Evolutionary conservation across 208 protist genomes (phyloP), one percentile per base, ranked within the genome.

Genomic region (Crithidia expoeki): DNA sequence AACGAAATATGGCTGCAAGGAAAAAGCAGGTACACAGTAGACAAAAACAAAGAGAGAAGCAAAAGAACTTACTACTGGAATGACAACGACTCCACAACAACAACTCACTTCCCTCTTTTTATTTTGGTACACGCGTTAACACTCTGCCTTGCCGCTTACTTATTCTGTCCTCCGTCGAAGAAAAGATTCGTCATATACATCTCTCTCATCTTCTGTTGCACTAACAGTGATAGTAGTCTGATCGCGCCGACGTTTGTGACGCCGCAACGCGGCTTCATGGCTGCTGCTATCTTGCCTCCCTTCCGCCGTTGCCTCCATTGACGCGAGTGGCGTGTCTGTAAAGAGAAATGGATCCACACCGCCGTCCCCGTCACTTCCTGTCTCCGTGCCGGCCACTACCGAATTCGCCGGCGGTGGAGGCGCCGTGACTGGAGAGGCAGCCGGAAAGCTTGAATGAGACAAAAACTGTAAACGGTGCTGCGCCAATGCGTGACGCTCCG

Each of bases 311-410:
- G 40, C 4, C n/a, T 46, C 52, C 1, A 14, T 32, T 0, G 56
- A 17, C 14, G 51, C 42, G 27, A 77, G 64, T 33, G 72, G 57
- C 19, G 49, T 61, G 34, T 77, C 72, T 0, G 46, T 66, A 33
- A 77, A 77, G 61, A 77, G 72, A 28, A 49, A 34, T 10, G 44
- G 14, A 38, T 77, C 64, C 11, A 71, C 25, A 11, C 14, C 27
- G 51, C 30, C n/a, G 34, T 30, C 59, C 25, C 17, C 30, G 4
- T 7, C 59, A 19, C 7, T 9, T 30, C 2, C 30, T 4, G 9
- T 34, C 21, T 11, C 30, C 25, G 49, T 40, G 27, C 3, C 52
- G 4, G 27, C 16, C 19, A 9, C 5, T 3, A 21, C 34, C 34
- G 32, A 9, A 36, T 19, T 14, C 19, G 28, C 51, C 32, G 23